These are phyloP conservation scores for Citrullus colocynthis DNA, from an alignment of 306 rosid genomes.

Conservation along the genomic window DNA sequence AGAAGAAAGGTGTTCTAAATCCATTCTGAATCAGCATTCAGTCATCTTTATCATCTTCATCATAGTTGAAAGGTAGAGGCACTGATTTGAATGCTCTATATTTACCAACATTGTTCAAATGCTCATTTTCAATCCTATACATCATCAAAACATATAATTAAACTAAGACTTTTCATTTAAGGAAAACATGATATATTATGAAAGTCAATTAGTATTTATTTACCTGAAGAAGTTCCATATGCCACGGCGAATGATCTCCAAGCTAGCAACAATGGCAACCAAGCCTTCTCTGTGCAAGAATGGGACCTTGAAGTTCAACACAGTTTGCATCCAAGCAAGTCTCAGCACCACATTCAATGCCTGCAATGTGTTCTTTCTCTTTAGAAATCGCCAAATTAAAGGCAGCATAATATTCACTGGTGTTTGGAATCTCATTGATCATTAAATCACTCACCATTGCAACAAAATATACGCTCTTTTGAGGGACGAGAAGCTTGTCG, in stretches of 20 bases:
- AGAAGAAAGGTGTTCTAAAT: background rate
- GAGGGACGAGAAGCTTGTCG: slow-evolving; percentile 50
- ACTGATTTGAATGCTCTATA: slow-evolving; percentile 1
- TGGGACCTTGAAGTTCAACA: slow-evolving; percentile 17
- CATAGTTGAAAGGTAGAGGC: slow-evolving; percentile 5
- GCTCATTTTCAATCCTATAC: background rate
- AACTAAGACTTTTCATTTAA: background rate
- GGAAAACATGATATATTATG: background rate
- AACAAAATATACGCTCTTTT: slow-evolving; percentile 35
- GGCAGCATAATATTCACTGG: background rate
- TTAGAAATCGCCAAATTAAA: background rate
- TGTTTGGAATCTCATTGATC: background rate
- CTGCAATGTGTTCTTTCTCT: slow-evolving; percentile 15
- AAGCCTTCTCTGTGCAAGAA: slow-evolving; percentile 33
- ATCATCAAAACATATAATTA: background rate
- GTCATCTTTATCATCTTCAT: slow-evolving; percentile 7
- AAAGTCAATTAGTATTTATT: background rate
- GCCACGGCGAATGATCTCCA: slow-evolving; percentile 65
- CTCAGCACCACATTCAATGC: slow-evolving; percentile 51
- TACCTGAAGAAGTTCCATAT: slow-evolving; percentile 73
- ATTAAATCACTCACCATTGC: slow-evolving; percentile 37
- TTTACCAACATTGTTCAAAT: slow-evolving; percentile 5
- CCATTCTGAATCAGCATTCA: background rate
- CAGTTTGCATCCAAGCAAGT: slow-evolving; percentile 63
- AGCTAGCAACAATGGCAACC: slow-evolving; percentile 24